Conservation (phyloP, 345 rosid genomes). For the Salix dunnii region DNA sequence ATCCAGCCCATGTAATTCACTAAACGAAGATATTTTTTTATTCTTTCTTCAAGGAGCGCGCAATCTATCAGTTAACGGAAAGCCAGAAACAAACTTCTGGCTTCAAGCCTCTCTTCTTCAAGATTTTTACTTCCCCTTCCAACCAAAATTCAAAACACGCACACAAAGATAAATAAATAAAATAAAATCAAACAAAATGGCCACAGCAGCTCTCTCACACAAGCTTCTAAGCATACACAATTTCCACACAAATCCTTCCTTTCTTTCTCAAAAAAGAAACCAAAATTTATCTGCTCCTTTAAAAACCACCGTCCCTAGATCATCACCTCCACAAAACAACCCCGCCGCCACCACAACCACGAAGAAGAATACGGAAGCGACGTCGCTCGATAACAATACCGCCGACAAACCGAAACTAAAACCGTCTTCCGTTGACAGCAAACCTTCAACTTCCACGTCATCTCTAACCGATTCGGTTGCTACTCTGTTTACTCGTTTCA, state of each 20-base stretch:
- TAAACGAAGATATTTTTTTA: background rate
- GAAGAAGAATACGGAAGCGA: no score
- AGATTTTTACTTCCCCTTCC: background rate
- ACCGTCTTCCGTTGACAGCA: conserved; percentile 16
- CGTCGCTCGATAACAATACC: background rate
- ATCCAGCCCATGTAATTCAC: background rate
- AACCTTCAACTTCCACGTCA: conserved; percentile 2
- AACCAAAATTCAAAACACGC: background rate
- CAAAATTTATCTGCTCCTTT: conserved; percentile 24
- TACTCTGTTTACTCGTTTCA: conserved; percentile 22
- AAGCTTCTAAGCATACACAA: conserved; percentile 20
- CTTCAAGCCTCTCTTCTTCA: background rate
- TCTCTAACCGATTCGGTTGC: conserved; percentile 17
- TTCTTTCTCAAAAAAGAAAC: background rate
- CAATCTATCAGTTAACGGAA: conserved; percentile 6
- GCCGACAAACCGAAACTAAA: background rate
- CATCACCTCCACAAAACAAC: conserved; percentile 27
- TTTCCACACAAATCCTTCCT: conserved; percentile 10
- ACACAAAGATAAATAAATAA: background rate
- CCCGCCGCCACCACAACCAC: conserved; percentile 11
- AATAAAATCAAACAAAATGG: conserved; percentile 25
- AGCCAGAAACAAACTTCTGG: background rate
- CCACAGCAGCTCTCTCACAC: conserved; percentile 27
- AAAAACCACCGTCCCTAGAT: conserved; percentile 18
- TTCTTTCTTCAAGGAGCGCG: background rate